A percentile compares a stretch with the other conserved stretches of the same genome.
These are phyloP conservation scores for Neophaeococcomyces mojaviensis DNA, from an alignment of 2,329 filamentous ascomycete genomes.

Conservation along the genomic window DNA sequence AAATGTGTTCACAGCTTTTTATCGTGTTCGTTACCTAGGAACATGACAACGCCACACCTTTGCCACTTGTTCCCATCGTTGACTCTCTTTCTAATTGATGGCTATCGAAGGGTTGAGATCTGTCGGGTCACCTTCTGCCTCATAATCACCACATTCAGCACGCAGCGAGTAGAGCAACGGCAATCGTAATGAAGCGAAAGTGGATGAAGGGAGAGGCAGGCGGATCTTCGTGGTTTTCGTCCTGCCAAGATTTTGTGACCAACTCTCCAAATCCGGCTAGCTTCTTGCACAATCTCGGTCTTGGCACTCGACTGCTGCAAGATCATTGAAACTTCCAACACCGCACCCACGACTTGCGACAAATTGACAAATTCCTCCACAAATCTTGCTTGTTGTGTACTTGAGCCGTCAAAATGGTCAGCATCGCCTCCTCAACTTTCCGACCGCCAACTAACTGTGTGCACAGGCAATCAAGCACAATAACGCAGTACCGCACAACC, in stretches of 20 bases:
- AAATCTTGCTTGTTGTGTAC: slow-evolving; percentile 37
- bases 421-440: slow-evolving; percentile 12
- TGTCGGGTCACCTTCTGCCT: too few species aligned
- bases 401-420: slow-evolving; percentile 47
- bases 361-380: slow-evolving; percentile 2
- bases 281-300: background rate
- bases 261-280: background rate
- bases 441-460: slow-evolving; percentile 1
- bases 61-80: too few species aligned
- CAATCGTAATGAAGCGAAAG: too few species aligned
- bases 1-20: too few species aligned
- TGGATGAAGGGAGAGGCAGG: too few species aligned
- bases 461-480: slow-evolving; percentile 97
- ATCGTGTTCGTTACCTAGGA: too few species aligned
- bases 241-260: background rate
- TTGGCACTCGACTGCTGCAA: background rate
- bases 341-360: background rate
- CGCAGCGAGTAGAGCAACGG: too few species aligned
- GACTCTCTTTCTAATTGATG: too few species aligned
- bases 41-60: too few species aligned
- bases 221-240: too few species aligned
- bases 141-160: too few species aligned
- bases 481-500: slow-evolving; percentile 23
- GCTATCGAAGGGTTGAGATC: too few species aligned
- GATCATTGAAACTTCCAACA: background rate